Base-by-base conservation (phyloP, 352 stramenopile species). In the Globisporangium uncinulatum region DNA sequence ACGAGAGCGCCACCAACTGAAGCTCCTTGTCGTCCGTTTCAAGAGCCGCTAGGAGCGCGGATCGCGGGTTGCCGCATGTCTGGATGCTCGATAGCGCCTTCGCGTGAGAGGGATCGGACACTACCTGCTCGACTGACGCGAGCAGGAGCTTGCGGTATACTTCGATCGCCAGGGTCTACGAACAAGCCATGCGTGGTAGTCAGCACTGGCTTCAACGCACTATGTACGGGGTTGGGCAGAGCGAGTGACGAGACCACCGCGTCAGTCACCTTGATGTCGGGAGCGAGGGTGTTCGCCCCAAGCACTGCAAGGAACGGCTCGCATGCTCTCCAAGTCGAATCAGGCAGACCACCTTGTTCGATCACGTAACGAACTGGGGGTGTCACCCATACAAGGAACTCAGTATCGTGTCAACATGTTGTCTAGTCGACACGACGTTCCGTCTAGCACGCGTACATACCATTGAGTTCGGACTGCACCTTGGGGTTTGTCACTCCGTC, bases 361-460 rank as follows among this genome's bases (percentile, higher is more conserved):
- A 89, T 49, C 4, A 87, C 65, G 53, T 77, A 83, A 17, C 31
- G 58, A 6, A 69, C 79, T 89, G 13, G 1, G 24, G 34, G 34
- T 39, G 34, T 13, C 34, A 39, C 7, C 34, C 34, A 39, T 39
- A 13, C 34, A 39, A 39, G 6, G 34, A 39, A 39, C 6, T 29
- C 24, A 29, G 24, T 29, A 29, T 29, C 24, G 2, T 13, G 34
- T 39, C 34, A 39, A 39, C 8, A 39, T 8, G 34, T 39, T 39
- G 34, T 39, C 34, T 3, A 13, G 10, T 39, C 34, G 34, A 39
- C 34, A 39, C 34, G 44, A 9, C 56, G 34, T n/a, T 43, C 8
- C 49, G 34, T 11, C 43, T 49, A 45, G 46, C 17, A 60, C 37
- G 32, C 43, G 9, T 31, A 50, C 56, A 4, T 66, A 87, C 76